Percentiles rank a stretch among this genome's conserved stretches.
These are phyloP conservation scores for Moesziomyces antarcticus DNA, from an alignment of 1,284 basidiomycete genomes.

Conservation along the genomic window DNA sequence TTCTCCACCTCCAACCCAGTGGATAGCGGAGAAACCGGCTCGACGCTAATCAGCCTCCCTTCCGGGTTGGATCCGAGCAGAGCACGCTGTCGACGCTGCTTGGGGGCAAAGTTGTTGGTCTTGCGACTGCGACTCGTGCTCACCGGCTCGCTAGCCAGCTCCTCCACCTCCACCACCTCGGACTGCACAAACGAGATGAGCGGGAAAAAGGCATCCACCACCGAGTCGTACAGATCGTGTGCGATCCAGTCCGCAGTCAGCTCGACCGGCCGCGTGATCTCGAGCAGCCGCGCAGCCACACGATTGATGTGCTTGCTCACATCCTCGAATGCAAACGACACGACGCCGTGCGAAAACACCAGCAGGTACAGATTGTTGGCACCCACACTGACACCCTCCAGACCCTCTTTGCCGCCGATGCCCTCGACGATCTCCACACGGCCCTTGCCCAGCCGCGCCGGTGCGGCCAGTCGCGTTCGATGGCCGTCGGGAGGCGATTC, in stretches of 20 bases:
- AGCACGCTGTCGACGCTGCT: constrained; percentile 42
- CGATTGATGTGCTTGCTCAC: constrained; percentile 85
- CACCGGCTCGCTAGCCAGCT: constrained; percentile 31
- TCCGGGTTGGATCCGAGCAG: constrained; percentile 40
- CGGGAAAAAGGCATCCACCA: constrained; percentile 94
- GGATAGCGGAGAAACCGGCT: constrained; percentile 21
- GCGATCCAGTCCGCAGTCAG: constrained; percentile 81
- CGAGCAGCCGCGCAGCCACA: constrained; percentile 77
- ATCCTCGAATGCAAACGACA: constrained; percentile 92
- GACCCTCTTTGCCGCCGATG: constrained; percentile 72
- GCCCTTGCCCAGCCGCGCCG: constrained; percentile 36
- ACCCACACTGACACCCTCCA: constrained; percentile 75
- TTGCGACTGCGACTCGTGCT: constrained; percentile 15
- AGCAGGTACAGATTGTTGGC: constrained; percentile 88
- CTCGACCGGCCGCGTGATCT: constrained; percentile 53
- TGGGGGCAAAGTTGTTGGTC: constrained; percentile 44
- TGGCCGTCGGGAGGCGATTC: constrained; percentile 7
- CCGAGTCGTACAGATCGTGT: constrained; percentile 89
- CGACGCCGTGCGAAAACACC: constrained; percentile 89
- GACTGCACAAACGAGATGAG: constrained; percentile 83
- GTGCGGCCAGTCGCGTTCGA: constrained; percentile 25
- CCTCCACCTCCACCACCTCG: constrained; percentile 71
- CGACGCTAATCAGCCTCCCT: constrained; percentile 46
- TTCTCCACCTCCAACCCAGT: constrained; percentile 35
- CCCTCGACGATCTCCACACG: constrained; percentile 73